phyloP scores from a whole-genome alignment of 2,329 filamentous ascomycete species.

The Trichophyton mentagrophytes region DNA sequence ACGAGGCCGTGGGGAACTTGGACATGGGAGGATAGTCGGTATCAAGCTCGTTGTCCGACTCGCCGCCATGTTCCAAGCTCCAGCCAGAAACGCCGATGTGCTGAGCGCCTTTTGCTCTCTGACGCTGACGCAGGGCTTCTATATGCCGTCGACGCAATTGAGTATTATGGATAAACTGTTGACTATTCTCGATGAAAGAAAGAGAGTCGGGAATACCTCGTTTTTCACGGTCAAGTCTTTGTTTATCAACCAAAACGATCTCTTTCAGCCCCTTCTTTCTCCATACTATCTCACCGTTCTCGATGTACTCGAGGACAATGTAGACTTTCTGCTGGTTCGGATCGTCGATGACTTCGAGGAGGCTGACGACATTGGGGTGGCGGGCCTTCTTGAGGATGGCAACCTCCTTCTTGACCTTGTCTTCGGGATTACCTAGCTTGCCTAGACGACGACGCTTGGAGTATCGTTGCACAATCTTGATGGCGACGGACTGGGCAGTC shows the following conservation, averaged over 20 bases:
- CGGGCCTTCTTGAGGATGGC: slow-evolving; percentile 97
- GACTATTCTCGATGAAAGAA: slow-evolving; percentile 32
- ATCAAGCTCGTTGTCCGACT: slow-evolving; percentile 40
- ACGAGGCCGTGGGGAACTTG: slow-evolving; percentile 22
- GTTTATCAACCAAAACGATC: slow-evolving; percentile 70
- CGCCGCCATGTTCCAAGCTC: slow-evolving; percentile 70
- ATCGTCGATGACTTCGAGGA: slow-evolving; percentile 95
- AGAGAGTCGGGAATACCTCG: slow-evolving; percentile 64
- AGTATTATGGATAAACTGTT: slow-evolving; percentile 29
- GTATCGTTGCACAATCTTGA: slow-evolving; percentile 96
- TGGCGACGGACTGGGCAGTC: slow-evolving; percentile 70
- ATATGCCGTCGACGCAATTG: slow-evolving; percentile 32
- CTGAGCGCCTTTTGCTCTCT: slow-evolving; percentile 43
- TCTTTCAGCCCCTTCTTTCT: slow-evolving; percentile 74
- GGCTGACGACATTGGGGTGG: slow-evolving; percentile 89
- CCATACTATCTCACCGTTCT: slow-evolving; percentile 89
- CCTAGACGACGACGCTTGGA: slow-evolving; percentile 89
- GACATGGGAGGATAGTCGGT: slow-evolving; percentile 21
- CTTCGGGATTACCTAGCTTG: slow-evolving; percentile 52
- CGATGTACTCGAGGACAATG: slow-evolving; percentile 90
- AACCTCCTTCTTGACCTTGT: slow-evolving; percentile 83
- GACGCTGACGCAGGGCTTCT: slow-evolving; percentile 48
- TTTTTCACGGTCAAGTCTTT: slow-evolving; percentile 59
- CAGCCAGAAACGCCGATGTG: slow-evolving; percentile 51
- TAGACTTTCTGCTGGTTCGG: slow-evolving; percentile 95